Percentiles rank a stretch among this genome's conserved stretches.
These are phyloP conservation scores for Dittrichia graveolens DNA, from an alignment of 129 eudicot species.

Conservation along the genomic window DNA sequence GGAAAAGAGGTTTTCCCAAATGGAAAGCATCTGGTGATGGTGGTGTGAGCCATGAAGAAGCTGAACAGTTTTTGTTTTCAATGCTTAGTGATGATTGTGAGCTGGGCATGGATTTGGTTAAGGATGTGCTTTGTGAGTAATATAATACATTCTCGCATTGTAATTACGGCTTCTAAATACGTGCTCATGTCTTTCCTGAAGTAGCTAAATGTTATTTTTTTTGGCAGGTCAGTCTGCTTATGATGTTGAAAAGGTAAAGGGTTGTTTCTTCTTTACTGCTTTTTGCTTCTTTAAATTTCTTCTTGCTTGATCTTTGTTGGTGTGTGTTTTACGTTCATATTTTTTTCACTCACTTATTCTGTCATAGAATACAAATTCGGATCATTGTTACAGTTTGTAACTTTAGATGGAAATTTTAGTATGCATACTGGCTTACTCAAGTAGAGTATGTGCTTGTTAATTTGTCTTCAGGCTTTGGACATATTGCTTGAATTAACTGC, in stretches of 20 bases:
- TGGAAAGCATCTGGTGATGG: conserved; percentile 35
- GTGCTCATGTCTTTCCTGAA: conserved; percentile 12
- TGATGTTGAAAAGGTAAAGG: conserved; percentile 81
- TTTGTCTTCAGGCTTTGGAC: conserved; percentile 66
- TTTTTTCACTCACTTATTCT: background rate
- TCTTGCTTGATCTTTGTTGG: conserved; percentile 12
- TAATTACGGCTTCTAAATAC: conserved; percentile 2
- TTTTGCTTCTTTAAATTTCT: background rate
- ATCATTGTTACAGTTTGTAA: background rate
- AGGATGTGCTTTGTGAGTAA: conserved; percentile 83
- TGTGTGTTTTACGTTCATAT: conserved; percentile 8
- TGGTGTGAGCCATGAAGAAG: conserved; percentile 49
- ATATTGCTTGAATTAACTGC: conserved; percentile 73
- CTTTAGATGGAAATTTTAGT: conserved; percentile 8
- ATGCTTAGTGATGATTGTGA: conserved; percentile 87
- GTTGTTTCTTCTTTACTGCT: background rate
- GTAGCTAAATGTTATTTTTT: conserved; percentile 22
- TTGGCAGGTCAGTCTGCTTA: conserved; percentile 82
- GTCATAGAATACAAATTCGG: conserved; percentile 10
- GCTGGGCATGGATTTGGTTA: conserved; percentile 77
- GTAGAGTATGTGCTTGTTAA: background rate
- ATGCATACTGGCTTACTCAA: background rate
- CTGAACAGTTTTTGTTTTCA: conserved; percentile 80
- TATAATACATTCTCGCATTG: background rate
- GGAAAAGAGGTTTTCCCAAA: conserved; percentile 40